Conservation (phyloP, 441 rosid genomes). For the Mallotus repandus region DNA sequence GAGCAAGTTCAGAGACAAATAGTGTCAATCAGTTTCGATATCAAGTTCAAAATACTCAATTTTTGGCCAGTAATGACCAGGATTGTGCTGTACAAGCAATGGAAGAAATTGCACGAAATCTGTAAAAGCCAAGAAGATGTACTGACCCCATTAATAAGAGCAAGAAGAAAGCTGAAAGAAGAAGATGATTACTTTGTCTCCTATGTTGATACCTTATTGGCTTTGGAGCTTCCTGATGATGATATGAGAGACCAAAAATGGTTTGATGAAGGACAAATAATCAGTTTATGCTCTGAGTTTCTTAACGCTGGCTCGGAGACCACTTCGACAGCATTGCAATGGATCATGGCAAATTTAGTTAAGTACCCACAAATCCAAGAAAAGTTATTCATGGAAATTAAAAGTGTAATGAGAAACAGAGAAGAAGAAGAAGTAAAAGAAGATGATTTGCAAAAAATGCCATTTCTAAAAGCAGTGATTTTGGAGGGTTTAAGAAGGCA, state of each 20-base stretch:
- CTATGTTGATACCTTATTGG: constrained; percentile 41
- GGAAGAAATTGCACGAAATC: no score
- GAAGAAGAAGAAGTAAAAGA: constrained; percentile 24
- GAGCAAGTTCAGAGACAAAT: no score
- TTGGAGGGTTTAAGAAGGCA: constrained; percentile 44
- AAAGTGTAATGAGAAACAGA: background rate
- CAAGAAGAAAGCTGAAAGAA: constrained; percentile 24
- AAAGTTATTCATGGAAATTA: constrained; percentile 26
- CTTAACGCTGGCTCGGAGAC: constrained; percentile 33
- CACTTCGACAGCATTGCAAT: constrained; percentile 31
- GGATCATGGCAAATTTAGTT: constrained; percentile 42
- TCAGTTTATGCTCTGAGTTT: constrained; percentile 34
- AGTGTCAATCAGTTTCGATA: no score
- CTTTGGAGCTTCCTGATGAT: constrained; percentile 37
- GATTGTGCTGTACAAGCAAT: no score
- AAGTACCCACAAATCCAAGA: constrained; percentile 34
- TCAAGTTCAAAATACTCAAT: no score
- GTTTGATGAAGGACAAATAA: constrained; percentile 21
- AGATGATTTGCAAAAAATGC: constrained; percentile 32
- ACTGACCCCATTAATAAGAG: constrained; percentile 32
- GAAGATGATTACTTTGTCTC: constrained; percentile 9
- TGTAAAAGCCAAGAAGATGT: constrained; percentile 1
- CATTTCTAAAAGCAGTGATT: constrained; percentile 36
- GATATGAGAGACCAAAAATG: constrained; percentile 30
- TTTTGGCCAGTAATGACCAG: no score